Evolutionary conservation across 805 yeast genomes (phyloP), one percentile per base, ranked within the genome.

Genomic region (Yamadazyma olivae): DNA sequence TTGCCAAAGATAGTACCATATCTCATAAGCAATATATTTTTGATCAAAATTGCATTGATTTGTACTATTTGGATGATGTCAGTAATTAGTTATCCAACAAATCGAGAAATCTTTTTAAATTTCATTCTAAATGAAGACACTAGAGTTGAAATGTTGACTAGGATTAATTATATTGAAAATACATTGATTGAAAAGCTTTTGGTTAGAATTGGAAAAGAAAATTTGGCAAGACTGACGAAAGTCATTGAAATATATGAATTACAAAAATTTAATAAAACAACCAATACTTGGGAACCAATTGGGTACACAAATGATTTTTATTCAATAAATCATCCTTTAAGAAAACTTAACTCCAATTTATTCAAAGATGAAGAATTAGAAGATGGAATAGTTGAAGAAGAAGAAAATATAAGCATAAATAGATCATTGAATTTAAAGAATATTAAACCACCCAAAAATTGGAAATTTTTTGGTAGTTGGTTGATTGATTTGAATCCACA

Each of bases 241-340:
- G 71, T 73, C 42, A 77, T 81, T 13, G 87, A 81, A 50, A 72
- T 83, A 1, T 87, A 60, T 58, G 95, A 84, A 54, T 59, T 84
- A 23, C 93, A 84, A 45, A 60, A 61, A 42, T 65, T 74, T 44
- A 69, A 72, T 49, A 55, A 61, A 9, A 58, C 57, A 12, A 57
- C 71, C 2, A 76, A 73, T 32, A 74, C 73, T 37, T 84, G 95
- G 95, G 73, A 71, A 30, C 56, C 71, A n/a, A 54, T 77, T 1
- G 84, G 86, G 17, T 83, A 68, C 52, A 58, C 79, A 2, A 64
- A 63, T 31, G 79, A 76, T 44, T 71, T 72, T 38, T 81, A 70
- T 49, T 64, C 83, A 1, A 49, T 70, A 17, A 75, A 79, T 45
- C 50, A 54, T 34, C 61, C 64, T 4, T 38, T 40, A 13, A 42